phyloP scores from a whole-genome alignment of 345 rosid species.

The Cardamine chenopodiifolia region DNA sequence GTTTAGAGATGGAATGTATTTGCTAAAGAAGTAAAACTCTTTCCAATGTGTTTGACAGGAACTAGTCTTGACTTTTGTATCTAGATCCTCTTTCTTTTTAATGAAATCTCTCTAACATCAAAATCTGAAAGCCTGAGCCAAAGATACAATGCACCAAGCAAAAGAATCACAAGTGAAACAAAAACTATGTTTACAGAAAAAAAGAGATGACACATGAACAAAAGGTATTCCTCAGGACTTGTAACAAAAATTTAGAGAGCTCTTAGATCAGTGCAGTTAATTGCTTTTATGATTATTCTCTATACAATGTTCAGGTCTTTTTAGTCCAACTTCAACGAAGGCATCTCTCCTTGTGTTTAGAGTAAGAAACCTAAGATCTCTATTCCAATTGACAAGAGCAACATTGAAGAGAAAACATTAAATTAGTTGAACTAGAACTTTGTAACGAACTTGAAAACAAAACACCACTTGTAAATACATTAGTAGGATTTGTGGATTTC shows the following conservation, averaged over 20 bases:
- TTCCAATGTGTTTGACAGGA: neutral
- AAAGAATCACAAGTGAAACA: neutral
- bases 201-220: neutral
- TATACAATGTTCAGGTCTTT: no score
- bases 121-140: neutral
- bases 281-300: no score
- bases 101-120: neutral
- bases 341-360: neutral
- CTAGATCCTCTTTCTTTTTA: neutral
- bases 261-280: neutral
- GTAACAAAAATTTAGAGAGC: no score
- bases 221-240: no score
- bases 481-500: neutral
- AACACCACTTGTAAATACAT: neutral
- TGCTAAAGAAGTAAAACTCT: slow-evolving; percentile 67
- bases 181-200: neutral
- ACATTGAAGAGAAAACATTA: no score
- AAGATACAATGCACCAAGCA: neutral
- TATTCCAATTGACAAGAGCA: neutral
- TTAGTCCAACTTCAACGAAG: no score
- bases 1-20: slow-evolving; percentile 74
- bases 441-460: no score
- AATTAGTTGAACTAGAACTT: neutral
- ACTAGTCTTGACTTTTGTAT: slow-evolving; percentile 7
- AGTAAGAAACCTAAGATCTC: neutral